These are phyloP conservation scores for Kwoniella newhampshirensis DNA, from an alignment of 768 basidiomycete species.

Conservation along the genomic window DNA sequence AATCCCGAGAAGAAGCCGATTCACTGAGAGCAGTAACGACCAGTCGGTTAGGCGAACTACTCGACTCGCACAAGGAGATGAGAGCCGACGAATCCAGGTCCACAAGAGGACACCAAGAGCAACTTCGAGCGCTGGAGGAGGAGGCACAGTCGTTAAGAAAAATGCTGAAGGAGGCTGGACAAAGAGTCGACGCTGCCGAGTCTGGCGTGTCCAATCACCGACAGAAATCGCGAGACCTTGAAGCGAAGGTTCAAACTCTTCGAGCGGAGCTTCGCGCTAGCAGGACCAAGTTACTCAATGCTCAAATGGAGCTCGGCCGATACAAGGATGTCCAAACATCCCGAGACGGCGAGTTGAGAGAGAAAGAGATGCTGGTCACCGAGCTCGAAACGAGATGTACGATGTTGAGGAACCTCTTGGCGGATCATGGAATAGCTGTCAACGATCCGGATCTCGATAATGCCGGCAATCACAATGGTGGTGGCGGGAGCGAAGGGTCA, in stretches of 20 bases:
- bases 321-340: slow-evolving; percentile 66
- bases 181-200: slow-evolving; percentile 69
- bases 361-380: slow-evolving; percentile 65
- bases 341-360: slow-evolving; percentile 66
- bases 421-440: slow-evolving; percentile 78
- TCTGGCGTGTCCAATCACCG: slow-evolving; percentile 68
- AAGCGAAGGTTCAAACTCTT: slow-evolving; percentile 65
- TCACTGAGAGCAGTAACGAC: slow-evolving; percentile 83
- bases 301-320: slow-evolving; percentile 67
- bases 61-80: slow-evolving; percentile 83
- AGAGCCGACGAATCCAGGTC: slow-evolving; percentile 78
- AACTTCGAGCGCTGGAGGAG: slow-evolving; percentile 72
- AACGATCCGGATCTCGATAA: slow-evolving; percentile 67
- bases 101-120: slow-evolving; percentile 74
- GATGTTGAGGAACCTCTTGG: slow-evolving; percentile 78
- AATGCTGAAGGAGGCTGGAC: slow-evolving; percentile 74
- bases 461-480: slow-evolving; percentile 9
- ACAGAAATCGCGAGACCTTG: slow-evolving; percentile 63
- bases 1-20: slow-evolving; percentile 90
- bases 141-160: slow-evolving; percentile 73
- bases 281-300: slow-evolving; percentile 61
- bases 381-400: slow-evolving; percentile 72
- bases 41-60: slow-evolving; percentile 75
- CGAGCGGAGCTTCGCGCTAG: slow-evolving; percentile 71
- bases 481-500: not conserved